Conservation (phyloP, 176 grass and related monocot genomes). For the Juncus inflexus region DNA sequence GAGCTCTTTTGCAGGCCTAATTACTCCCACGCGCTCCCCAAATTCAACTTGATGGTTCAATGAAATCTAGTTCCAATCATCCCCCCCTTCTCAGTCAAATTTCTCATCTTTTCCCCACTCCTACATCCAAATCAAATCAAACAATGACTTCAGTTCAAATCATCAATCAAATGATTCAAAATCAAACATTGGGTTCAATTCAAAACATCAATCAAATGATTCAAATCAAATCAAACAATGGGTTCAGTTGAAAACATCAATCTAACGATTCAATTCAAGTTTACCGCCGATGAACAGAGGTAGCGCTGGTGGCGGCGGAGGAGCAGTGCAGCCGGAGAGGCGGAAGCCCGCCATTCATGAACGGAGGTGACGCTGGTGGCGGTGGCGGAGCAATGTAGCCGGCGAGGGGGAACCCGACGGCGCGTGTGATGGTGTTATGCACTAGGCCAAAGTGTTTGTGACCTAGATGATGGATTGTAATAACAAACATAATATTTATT, state of each 20-base stretch:
- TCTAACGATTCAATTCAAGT: too few relatives aligned
- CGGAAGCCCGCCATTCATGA: background rate
- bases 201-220: too few relatives aligned
- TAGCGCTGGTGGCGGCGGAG: constrained; percentile 14
- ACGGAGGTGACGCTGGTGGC: background rate
- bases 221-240: too few relatives aligned
- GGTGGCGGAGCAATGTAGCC: too few relatives aligned
- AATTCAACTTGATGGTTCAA: constrained; percentile 81
- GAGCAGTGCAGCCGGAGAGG: background rate
- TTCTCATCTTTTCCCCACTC: constrained; percentile 37
- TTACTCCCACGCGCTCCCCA: constrained; percentile 72
- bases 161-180: background rate
- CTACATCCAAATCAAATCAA: constrained; percentile 37
- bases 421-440: too few relatives aligned
- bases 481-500: too few relatives aligned
- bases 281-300: constrained; percentile 29
- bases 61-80: constrained; percentile 40
- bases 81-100: constrained; percentile 17
- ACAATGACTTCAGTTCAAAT: background rate
- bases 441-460: too few relatives aligned
- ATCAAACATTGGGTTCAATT: too few relatives aligned
- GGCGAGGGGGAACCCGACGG: too few relatives aligned
- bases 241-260: too few relatives aligned
- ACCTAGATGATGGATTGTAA: too few relatives aligned
- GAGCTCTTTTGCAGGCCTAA: constrained; percentile 61